Evolutionary conservation across 2,329 filamentous ascomycete genomes (phyloP), one percentile per base, ranked within the genome.

Genomic region (Botryosphaeria agaves): DNA sequence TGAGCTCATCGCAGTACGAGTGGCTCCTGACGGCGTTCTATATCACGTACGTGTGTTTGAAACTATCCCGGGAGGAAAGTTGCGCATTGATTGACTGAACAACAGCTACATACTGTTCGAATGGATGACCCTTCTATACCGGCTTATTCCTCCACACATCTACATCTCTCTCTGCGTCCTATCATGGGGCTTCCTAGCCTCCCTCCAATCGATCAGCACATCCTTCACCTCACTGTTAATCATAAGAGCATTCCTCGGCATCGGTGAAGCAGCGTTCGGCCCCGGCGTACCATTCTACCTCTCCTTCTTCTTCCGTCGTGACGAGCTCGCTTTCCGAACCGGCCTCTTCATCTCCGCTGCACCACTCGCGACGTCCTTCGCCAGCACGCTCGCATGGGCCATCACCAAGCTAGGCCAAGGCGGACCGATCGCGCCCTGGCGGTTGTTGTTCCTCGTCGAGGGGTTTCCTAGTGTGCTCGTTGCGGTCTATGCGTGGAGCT

Each of bases 301-400:
- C 6, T 72, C 69, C 0, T 66, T 73, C 42, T 76, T 76, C 53
- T 76, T 68, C 46, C 61, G 59, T 9, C 55, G 68, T 5, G 57
- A 71, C 28, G 87, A 95, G 51, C 59, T 94, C 19, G 87, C 85
- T 0, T 76, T 89, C 36, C 64, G 85, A 21, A 89, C 80, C 0
- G 85, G 83, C 14, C 65, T 92, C 2, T 91, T 93, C 53, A 75
- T 94, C 32, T 84, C 81, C 1, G 85, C 70, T 0, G 68, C 69
- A 5, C 69, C 69, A 1, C 47, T 74, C 19, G 69, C 69, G 19
- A 66, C 66, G 6, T 69, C 64, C 2, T 75, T 89, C 39, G 84
- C 84, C 0, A 81, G 81, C 23, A 76, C 68, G 6, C 61, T 93
- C 3, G 83, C 84, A 5, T 83, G 77, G 74, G 45, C 73, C 14